These are phyloP conservation scores for Candida xiaguanensis DNA, from an alignment of 805 yeast genomes.

Conservation along the genomic window DNA sequence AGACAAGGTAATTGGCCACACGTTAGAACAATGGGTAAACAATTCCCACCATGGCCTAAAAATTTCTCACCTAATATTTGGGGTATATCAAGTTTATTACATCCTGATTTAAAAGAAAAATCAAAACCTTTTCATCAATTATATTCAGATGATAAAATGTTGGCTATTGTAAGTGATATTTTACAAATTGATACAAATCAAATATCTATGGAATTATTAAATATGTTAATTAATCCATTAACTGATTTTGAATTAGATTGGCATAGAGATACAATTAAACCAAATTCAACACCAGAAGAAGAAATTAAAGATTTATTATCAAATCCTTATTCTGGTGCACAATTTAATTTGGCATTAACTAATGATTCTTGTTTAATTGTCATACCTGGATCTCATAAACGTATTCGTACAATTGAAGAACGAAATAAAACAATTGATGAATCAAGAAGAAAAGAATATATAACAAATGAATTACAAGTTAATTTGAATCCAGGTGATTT, in stretches of 20 bases:
- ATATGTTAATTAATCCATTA: slow-evolving; percentile 51
- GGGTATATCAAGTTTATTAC: slow-evolving; percentile 48
- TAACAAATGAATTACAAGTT: slow-evolving; percentile 38
- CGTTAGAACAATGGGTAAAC: slow-evolving; percentile 49
- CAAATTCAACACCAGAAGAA: slow-evolving; percentile 43
- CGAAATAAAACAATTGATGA: slow-evolving; percentile 35
- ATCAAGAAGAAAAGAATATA: slow-evolving; percentile 26
- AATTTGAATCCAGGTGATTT: slow-evolving; percentile 47
- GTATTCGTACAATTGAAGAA: slow-evolving; percentile 44
- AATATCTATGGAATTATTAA: slow-evolving; percentile 46
- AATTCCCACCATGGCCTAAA: slow-evolving; percentile 56
- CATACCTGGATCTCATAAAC: slow-evolving; percentile 44
- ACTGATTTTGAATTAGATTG: slow-evolving; percentile 51
- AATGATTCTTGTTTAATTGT: slow-evolving; percentile 46
- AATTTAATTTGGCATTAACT: slow-evolving; percentile 48
- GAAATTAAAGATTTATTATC: slow-evolving; percentile 37
- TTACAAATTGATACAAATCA: slow-evolving; percentile 33
- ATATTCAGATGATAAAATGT: slow-evolving; percentile 36
- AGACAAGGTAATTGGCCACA: slow-evolving; percentile 47
- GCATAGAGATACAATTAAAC: slow-evolving; percentile 51
- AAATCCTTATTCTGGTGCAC: slow-evolving; percentile 46
- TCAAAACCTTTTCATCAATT: slow-evolving; percentile 37
- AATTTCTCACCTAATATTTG: slow-evolving; percentile 50
- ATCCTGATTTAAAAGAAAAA: slow-evolving; percentile 41
- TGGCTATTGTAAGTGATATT: slow-evolving; percentile 40